phyloP scores from a whole-genome alignment of 495 filamentous ascomycete genomes.

The Rhypophila decipiens region DNA sequence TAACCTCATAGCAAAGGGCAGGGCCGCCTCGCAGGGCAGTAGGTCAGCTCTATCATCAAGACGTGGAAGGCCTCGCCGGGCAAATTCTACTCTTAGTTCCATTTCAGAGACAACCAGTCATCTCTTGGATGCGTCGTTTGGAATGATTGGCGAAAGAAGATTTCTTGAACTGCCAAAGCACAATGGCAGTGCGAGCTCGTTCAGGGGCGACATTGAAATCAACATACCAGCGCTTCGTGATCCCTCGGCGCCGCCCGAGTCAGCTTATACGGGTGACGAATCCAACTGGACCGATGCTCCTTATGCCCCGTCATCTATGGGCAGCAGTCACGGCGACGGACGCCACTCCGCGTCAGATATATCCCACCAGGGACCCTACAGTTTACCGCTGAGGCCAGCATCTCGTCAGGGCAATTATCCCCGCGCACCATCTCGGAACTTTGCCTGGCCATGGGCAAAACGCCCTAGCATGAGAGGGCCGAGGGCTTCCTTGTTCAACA shows the following conservation, averaged over 20 bases:
- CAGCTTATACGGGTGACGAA: conserved; percentile 15
- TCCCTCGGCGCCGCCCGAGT: conserved; percentile 23
- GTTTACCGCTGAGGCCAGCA: conserved; percentile 4
- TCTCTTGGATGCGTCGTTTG: too few relatives aligned
- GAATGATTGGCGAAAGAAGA: too few relatives aligned
- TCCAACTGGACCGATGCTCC: not conserved
- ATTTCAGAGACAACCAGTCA: conserved; percentile 21
- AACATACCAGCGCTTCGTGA: conserved; percentile 21
- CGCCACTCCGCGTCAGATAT: too few relatives aligned
- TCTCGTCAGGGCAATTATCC: too few relatives aligned
- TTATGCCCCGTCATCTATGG: too few relatives aligned
- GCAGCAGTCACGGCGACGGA: too few relatives aligned
- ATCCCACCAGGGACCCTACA: not conserved
- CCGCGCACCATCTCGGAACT: conserved; percentile 8
- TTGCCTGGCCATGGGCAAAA: conserved; percentile 22
- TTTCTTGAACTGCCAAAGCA: too few relatives aligned
- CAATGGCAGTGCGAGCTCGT: conserved; percentile 10
- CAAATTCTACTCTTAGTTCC: conserved; percentile 11
- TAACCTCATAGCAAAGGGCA: not conserved
- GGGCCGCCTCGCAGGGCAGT: not conserved
- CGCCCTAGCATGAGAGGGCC: not conserved
- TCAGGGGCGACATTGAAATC: conserved; percentile 23
- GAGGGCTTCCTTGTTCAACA: conserved; percentile 1
- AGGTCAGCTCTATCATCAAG: not conserved
- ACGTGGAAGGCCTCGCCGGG: conserved; percentile 1